These are phyloP conservation scores for Wickerhamiella allomyrinae DNA, from an alignment of 805 yeast genomes.

Conservation along the genomic window DNA sequence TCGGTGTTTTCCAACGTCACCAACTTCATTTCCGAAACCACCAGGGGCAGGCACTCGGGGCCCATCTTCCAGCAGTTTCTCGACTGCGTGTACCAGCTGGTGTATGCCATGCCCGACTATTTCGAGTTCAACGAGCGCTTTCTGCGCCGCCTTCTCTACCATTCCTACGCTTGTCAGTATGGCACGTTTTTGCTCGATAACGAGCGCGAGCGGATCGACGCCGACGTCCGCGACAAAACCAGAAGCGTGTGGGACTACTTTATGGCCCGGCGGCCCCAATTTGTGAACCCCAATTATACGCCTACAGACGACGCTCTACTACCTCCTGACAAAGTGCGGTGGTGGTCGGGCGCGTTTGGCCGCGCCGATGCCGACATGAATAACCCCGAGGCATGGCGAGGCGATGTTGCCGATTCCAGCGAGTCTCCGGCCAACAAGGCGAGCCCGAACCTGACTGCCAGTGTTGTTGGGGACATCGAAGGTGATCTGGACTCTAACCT, in stretches of 20 bases:
- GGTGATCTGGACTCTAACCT: neutral
- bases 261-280: slow-evolving; percentile 57
- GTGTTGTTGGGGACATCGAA: slow-evolving; percentile 4
- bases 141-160: slow-evolving; percentile 70
- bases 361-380: slow-evolving; percentile 57
- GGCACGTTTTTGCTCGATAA: slow-evolving; percentile 75
- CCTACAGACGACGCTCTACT: slow-evolving; percentile 14
- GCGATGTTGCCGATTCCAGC: neutral
- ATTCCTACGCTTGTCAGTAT: slow-evolving; percentile 84
- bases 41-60: slow-evolving; percentile 37
- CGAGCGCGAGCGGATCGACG: slow-evolving; percentile 46
- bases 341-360: slow-evolving; percentile 87
- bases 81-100: slow-evolving; percentile 74
- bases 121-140: slow-evolving; percentile 88
- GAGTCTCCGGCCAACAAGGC: slow-evolving; percentile 5
- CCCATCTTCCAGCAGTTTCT: slow-evolving; percentile 91
- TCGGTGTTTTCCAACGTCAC: slow-evolving; percentile 34
- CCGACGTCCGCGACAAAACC: slow-evolving; percentile 35
- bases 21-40: slow-evolving; percentile 18
- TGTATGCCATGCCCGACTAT: slow-evolving; percentile 48
- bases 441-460: slow-evolving; percentile 8
- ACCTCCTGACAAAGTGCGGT: slow-evolving; percentile 40
- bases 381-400: slow-evolving; percentile 19
- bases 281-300: slow-evolving; percentile 38
- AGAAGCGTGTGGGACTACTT: slow-evolving; percentile 91